Base-by-base conservation (phyloP, 208 protist genomes). In the Jaenimonas drosophilae region DNA sequence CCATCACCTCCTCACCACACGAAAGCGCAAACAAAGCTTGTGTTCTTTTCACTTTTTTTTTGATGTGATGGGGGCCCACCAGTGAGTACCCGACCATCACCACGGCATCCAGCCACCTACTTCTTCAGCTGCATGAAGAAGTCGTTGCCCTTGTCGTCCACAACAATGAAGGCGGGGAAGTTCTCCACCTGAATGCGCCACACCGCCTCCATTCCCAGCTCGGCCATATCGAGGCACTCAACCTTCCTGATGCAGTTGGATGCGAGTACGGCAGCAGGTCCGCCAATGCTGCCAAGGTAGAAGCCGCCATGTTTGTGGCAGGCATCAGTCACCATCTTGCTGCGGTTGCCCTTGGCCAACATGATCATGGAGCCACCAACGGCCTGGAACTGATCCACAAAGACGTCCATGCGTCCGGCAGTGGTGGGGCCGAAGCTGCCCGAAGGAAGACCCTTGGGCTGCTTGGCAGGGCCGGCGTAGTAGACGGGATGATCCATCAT, bases 381-480 rank as follows among this genome's bases (percentile, higher is more conserved):
- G 46, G 68, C 59, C 85, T 96, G 88, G 68, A 98, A 97, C 17
- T 67, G 37, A 47, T 95, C 84, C 19, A 98, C 93, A 66, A 97
- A 98, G 20, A 84, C 74, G 62, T 97, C 94, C 96, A 98, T 97
- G 41, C 94, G 81, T 3, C 91, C 94, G 20, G 96, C 95, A 1
- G 96, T 98, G 26, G 96, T 98, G 26, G 96, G 95, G 17, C 95
- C 96, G 49, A 98, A 98, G 34, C 93, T 97, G 31, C 96, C 95
- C 16, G 83, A 94, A 3, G 94, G 65, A 33, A 92, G 56, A 3
- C 94, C 96, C 2, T 96, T 71, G 3, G 96, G 96, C 33, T 87
- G 85, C 83, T 99, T 99, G 9, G 97, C 97, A n/a, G 97, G 97
- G 24, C 95, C 94, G n/a, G 87, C 96, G 71, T 98, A 98, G 78